Evolutionary conservation across 805 yeast genomes (phyloP).

Genomic region (Yarrowia keelungensis): DNA sequence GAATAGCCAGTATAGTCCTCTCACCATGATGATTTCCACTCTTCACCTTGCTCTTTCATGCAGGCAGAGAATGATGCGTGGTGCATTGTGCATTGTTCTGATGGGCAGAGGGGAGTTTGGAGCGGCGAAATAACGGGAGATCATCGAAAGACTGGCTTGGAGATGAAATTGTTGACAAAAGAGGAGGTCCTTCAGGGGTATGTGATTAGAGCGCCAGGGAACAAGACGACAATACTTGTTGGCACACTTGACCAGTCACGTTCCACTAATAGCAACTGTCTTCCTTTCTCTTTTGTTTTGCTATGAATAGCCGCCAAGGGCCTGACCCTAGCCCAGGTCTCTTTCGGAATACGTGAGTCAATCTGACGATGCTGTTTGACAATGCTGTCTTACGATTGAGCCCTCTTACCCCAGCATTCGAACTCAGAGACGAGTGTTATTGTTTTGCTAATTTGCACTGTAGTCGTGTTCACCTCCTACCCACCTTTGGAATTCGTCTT

Average conservation of each 20-base stretch:
- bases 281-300: neutral
- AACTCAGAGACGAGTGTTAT: neutral
- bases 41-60: neutral
- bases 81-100: neutral
- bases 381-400: too few species aligned
- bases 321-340: constrained; percentile 8
- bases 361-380: neutral
- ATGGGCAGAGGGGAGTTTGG: constrained; percentile 8
- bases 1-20: neutral
- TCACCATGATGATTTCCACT: too few species aligned
- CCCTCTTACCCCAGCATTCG: too few species aligned
- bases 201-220: too few species aligned
- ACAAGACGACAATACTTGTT: too few species aligned
- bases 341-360: constrained; percentile 10
- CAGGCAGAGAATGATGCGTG: constrained; percentile 12
- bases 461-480: too few species aligned
- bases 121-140: constrained; percentile 22
- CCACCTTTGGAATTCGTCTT: neutral
- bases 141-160: neutral
- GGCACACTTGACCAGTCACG: too few species aligned
- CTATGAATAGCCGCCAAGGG: constrained; percentile 14
- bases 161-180: neutral
- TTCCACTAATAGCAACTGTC: neutral
- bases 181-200: neutral
- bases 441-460: neutral